Percentiles rank a stretch among this genome's conserved stretches.
Conservation (phyloP, 2,329 filamentous ascomycete genomes). For the Neonectria ditissima region DNA sequence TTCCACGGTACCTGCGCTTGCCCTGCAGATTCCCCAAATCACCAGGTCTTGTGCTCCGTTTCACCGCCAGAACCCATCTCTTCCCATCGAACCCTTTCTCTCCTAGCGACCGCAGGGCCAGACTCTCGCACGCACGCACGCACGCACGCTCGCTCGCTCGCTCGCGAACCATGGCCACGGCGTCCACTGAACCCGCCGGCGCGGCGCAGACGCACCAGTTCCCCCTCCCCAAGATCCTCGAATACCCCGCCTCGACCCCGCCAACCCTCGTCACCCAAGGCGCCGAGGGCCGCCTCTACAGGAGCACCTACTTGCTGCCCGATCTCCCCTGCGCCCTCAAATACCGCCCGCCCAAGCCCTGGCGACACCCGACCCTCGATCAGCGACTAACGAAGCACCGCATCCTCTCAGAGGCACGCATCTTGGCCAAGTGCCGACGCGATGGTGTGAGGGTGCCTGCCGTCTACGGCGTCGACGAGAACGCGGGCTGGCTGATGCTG, state of each 20-base stretch:
- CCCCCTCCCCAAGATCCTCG: conserved; percentile 74
- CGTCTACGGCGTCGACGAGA: conserved; percentile 76
- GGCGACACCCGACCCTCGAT: conserved; percentile 91
- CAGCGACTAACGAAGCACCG: conserved; percentile 86
- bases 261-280: conserved; percentile 87
- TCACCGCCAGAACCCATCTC: not conserved
- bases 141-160: too few species aligned
- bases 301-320: conserved; percentile 80
- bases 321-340: conserved; percentile 83
- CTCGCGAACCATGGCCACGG: conserved; percentile 28
- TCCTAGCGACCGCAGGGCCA: conserved; percentile 14
- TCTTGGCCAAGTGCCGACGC: conserved; percentile 80
- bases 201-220: conserved; percentile 48
- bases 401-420: conserved; percentile 88
- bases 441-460: conserved; percentile 87
- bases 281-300: conserved; percentile 95
- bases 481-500: conserved; percentile 79
- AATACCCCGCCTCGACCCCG: conserved; percentile 67
- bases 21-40: conserved; percentile 38
- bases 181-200: conserved; percentile 33
- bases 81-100: not conserved
- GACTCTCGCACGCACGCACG: not conserved
- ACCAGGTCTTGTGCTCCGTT: conserved; percentile 29
- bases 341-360: conserved; percentile 89
- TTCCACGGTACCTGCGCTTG: conserved; percentile 39